These are phyloP conservation scores for Vigna nakashimae DNA, from an alignment of 306 rosid species.

Conservation along the genomic window DNA sequence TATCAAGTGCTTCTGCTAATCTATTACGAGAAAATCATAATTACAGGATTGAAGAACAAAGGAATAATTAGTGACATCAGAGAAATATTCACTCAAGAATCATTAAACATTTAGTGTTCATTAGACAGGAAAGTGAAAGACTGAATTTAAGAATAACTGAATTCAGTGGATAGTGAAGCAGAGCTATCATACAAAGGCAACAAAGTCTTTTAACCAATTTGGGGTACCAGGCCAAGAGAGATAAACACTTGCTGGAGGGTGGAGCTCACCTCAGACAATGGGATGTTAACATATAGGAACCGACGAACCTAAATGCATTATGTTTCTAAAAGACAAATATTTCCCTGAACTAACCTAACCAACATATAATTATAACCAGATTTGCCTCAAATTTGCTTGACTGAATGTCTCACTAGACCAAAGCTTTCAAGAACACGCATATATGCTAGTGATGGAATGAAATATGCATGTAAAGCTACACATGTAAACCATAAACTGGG, in stretches of 20 bases:
- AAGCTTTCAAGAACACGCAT: constrained; percentile 14
- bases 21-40: constrained; percentile 57
- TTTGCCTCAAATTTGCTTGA: constrained; percentile 17
- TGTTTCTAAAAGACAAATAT: constrained; percentile 32
- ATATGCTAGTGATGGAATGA: constrained; percentile 8
- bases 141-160: constrained; percentile 6
- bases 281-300: constrained; percentile 27
- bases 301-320: constrained; percentile 28
- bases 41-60: constrained; percentile 33
- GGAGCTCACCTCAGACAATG: constrained; percentile 28
- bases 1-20: constrained; percentile 96
- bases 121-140: constrained; percentile 18
- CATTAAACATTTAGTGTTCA: constrained; percentile 3
- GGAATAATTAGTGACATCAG: constrained; percentile 29
- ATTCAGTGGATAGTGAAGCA: constrained; percentile 7
- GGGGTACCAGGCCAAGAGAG: constrained; percentile 8
- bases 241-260: constrained; percentile 22
- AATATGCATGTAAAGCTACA: constrained; percentile 20
- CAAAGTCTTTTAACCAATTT: constrained; percentile 2
- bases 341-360: constrained; percentile 31
- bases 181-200: constrained; percentile 26
- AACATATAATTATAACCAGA: constrained; percentile 14
- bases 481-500: constrained; percentile 31
- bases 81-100: constrained; percentile 28
- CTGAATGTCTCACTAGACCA: constrained; percentile 30